Evolutionary conservation across 75 land plant species (phyloP).

Genomic region (Gnetum montanum): DNA sequence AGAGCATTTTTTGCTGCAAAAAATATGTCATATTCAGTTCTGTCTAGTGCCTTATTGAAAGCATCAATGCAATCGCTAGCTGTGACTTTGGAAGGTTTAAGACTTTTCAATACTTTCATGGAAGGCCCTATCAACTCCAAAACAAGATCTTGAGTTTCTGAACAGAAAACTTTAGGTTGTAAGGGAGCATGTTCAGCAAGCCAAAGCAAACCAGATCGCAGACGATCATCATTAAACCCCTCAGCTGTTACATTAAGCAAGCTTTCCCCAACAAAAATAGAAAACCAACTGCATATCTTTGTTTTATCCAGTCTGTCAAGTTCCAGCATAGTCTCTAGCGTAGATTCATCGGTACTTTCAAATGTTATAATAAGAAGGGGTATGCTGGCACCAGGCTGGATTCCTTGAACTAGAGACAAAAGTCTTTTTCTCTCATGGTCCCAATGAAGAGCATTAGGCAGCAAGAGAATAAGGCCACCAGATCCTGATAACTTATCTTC

Average conservation of each 20-base stretch:
- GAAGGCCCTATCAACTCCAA: conserved; percentile 29
- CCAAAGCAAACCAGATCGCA: conserved; percentile 69
- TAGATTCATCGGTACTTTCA: conserved; percentile 6
- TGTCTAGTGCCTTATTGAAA: conserved; percentile 67
- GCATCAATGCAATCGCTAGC: conserved; percentile 45
- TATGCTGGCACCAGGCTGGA: conserved; percentile 44
- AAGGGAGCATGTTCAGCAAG: conserved; percentile 50
- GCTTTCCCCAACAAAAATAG: conserved; percentile 23
- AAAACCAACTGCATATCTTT: conserved; percentile 33
- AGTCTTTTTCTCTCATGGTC: conserved; percentile 43
- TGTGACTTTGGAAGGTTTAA: conserved; percentile 25
- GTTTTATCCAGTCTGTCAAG: conserved; percentile 41
- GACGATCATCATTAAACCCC: conserved; percentile 47
- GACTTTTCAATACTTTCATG: conserved; percentile 20
- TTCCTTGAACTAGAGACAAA: conserved; percentile 31
- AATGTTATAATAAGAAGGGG: conserved; percentile 60
- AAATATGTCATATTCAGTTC: conserved; percentile 30
- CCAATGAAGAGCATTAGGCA: conserved; percentile 43
- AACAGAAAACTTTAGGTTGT: conserved; percentile 42
- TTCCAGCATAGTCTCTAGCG: conserved; percentile 25
- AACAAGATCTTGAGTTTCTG: conserved; percentile 49
- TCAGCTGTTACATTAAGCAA: conserved; percentile 6
- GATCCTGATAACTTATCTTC: conserved; percentile 34
- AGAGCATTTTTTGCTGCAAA: conserved; percentile 38
- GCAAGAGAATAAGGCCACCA: conserved; percentile 51